Evolutionary conservation across 257 asterid species (phyloP).

Genomic region (Ballota nigra): DNA sequence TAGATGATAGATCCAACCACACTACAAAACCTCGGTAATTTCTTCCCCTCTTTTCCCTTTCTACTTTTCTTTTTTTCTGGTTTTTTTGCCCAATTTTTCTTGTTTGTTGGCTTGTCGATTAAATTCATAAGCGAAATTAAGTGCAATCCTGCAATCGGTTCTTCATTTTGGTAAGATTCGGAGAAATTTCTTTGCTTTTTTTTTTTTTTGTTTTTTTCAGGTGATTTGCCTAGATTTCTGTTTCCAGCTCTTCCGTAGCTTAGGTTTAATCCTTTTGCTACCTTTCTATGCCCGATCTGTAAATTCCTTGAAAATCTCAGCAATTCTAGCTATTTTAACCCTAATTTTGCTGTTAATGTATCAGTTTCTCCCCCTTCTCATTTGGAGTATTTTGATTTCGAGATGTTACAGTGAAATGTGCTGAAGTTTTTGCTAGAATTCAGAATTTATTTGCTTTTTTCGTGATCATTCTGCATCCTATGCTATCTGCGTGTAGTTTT

Average conservation of each 20-base stretch:
- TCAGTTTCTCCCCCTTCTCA: not conserved
- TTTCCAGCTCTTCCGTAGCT: not conserved
- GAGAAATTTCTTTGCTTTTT: not conserved
- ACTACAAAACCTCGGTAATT: not conserved
- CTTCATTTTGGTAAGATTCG: not conserved
- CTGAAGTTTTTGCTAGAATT: not conserved
- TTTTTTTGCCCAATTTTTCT: not conserved
- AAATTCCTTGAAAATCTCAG: not conserved
- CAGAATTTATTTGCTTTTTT: not conserved
- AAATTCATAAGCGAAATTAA: not conserved
- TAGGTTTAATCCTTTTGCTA: not conserved
- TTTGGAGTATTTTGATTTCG: slow-evolving; percentile 8
- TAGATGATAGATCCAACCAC: slow-evolving; percentile 7
- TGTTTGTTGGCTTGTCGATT: not conserved
- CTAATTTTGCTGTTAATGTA: not conserved
- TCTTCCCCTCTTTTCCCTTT: not conserved
- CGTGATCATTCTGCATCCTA: not conserved
- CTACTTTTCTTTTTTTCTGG: not conserved
- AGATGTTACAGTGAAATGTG: not conserved
- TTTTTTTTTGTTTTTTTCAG: not conserved
- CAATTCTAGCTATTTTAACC: not conserved
- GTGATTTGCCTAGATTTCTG: not conserved
- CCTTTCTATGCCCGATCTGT: not conserved
- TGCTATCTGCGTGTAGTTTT: not conserved
- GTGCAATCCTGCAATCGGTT: not conserved